Base-by-base conservation (phyloP, 495 filamentous ascomycete species). In the Emericellopsis terricola region DNA sequence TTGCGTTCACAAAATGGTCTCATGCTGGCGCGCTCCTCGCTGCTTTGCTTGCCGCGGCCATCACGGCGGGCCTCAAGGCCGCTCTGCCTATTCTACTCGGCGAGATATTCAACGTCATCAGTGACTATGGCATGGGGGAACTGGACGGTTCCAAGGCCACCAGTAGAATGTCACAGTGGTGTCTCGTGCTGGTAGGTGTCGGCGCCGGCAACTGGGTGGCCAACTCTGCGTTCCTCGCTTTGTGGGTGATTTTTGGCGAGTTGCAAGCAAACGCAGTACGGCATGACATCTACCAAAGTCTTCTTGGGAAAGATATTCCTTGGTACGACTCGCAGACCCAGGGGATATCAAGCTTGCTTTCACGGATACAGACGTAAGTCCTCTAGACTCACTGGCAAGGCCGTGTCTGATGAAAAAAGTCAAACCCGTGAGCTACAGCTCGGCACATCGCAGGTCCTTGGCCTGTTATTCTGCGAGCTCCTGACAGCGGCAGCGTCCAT, bases 381-480 rank as follows among this genome's bases (percentile, higher is more conserved):
- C 17, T 17, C 6, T 16, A 9, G 2, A 8, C 27, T 4, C 28
- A 11, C 31, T 17, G 0, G 21, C 3, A 6, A 33, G 34, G 15
- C 4, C 18, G 28, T 13, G 8, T 18, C 39, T 26, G 34, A 50
- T 51, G 33, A 44, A 33, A 26, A 23, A 30, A 94, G 86, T 11
- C 72, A 93, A 44, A 72, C 78, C 14, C 68, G 78, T 39, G 89
- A 94, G 35, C 60, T 97, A 15, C 83, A 94, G 44, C 62, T 69
- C 14, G 79, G 81, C 1, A 73, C 73, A 2, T 84, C 85, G 1
- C 75, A 83, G 39, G 78, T 78, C 0, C 53, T 96, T 0, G 86
- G 83, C 2, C 69, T 75, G 37, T 44, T 75, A 1, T 38, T 78
- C 14, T 69, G 77, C 38, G 71, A 77, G 34, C 44, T 67, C 2